These are phyloP conservation scores for Populus hybrid DNA, from an alignment of 441 rosid genomes.

Conservation along the genomic window DNA sequence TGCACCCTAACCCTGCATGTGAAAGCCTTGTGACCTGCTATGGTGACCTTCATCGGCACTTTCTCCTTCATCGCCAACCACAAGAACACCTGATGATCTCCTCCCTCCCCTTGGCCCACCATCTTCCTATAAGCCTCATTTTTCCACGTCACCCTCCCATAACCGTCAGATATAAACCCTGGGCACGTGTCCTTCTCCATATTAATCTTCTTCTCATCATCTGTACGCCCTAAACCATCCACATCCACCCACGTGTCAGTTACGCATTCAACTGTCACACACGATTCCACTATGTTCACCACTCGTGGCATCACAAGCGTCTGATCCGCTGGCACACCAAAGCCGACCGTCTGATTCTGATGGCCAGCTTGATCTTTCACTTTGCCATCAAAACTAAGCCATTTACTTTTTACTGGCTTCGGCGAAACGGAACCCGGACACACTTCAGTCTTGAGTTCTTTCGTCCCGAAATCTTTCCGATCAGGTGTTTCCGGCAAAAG, in stretches of 20 bases:
- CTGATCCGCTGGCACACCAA: slow-evolving; percentile 15
- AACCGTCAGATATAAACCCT: slow-evolving; percentile 59
- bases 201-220: slow-evolving; percentile 48
- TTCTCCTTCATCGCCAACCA: slow-evolving; percentile 52
- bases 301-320: slow-evolving; percentile 8
- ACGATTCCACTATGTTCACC: slow-evolving; percentile 37
- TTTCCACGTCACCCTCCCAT: slow-evolving; percentile 68
- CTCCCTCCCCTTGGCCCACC: slow-evolving; percentile 32
- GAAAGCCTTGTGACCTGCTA: slow-evolving; percentile 33
- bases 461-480: slow-evolving; percentile 19
- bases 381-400: slow-evolving; percentile 44
- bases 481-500: slow-evolving; percentile 58
- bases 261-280: slow-evolving; percentile 73
- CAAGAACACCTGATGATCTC: slow-evolving; percentile 32
- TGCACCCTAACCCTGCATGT: slow-evolving; percentile 69
- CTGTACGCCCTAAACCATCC: slow-evolving; percentile 52
- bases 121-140: slow-evolving; percentile 56
- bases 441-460: not conserved
- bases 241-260: slow-evolving; percentile 58
- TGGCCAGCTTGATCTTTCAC: not conserved
- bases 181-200: slow-evolving; percentile 72
- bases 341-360: not conserved
- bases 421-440: not conserved
- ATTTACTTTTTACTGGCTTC: slow-evolving; percentile 12
- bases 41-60: slow-evolving; percentile 24